Evolutionary conservation across 2,329 filamentous ascomycete genomes (phyloP).

Genomic region (Aspergillus ustus): DNA sequence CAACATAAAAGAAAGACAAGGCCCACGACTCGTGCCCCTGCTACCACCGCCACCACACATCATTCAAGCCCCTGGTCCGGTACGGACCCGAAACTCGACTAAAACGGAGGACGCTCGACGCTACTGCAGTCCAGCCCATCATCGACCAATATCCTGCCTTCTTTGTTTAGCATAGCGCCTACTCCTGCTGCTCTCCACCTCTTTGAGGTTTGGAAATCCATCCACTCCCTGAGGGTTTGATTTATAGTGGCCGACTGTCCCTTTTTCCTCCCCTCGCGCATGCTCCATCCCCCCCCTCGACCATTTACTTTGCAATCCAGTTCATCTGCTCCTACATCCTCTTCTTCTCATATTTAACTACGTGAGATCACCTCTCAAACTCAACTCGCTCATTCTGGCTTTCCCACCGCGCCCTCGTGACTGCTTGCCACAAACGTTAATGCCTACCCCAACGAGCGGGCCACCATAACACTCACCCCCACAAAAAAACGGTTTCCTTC

Average conservation of each 20-base stretch:
- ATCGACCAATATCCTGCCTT: constrained; percentile 15
- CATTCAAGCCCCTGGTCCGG: constrained; percentile 6
- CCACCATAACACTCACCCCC: not conserved
- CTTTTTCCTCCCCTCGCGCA: not conserved
- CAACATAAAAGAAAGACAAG: not conserved
- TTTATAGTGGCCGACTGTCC: not conserved
- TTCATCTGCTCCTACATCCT: not conserved
- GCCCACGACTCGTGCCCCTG: not conserved
- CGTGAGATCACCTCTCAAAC: not conserved
- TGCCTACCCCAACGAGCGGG: constrained; percentile 4
- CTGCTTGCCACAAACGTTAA: not conserved
- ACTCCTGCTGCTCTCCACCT: not conserved
- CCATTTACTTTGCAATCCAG: not conserved
- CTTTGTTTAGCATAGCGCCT: constrained; percentile 1
- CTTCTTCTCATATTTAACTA: not conserved
- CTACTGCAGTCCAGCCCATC: constrained; percentile 18
- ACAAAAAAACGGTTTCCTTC: not conserved
- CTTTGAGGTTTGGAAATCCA: not conserved
- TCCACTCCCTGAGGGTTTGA: not conserved
- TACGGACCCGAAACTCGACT: constrained; percentile 11
- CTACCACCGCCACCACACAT: constrained; percentile 7
- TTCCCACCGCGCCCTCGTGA: not conserved
- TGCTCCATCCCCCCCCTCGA: not conserved
- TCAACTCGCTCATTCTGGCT: not conserved
- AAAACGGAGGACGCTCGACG: constrained; percentile 5